These are phyloP conservation scores for Aspergillus terreus DNA, from an alignment of 2,329 filamentous ascomycete genomes.

Conservation along the genomic window DNA sequence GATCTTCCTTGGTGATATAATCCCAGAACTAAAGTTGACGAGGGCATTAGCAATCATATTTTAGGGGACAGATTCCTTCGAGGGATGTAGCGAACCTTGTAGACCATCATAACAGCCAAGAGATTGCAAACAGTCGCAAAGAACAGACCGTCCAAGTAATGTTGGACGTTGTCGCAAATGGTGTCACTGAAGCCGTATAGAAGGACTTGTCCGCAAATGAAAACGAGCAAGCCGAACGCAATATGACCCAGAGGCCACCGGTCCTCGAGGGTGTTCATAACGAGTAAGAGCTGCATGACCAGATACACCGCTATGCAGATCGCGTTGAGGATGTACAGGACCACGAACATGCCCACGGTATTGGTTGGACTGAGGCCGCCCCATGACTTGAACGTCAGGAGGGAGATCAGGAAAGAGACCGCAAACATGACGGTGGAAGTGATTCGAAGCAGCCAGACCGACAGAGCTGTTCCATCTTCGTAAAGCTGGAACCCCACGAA, in stretches of 20 bases:
- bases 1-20: slow-evolving; percentile 95
- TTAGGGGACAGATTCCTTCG: background rate
- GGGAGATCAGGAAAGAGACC: slow-evolving; percentile 79
- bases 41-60: slow-evolving; percentile 25
- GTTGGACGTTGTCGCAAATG: slow-evolving; percentile 79
- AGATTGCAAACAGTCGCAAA: slow-evolving; percentile 93
- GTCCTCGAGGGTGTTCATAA: slow-evolving; percentile 85
- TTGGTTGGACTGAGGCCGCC: slow-evolving; percentile 79
- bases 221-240: slow-evolving; percentile 83
- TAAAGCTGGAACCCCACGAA: slow-evolving; percentile 99
- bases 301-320: slow-evolving; percentile 83
- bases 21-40: slow-evolving; percentile 79
- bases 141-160: slow-evolving; percentile 93
- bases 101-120: slow-evolving; percentile 97
- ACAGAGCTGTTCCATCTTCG: slow-evolving; percentile 90
- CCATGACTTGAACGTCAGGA: slow-evolving; percentile 91
- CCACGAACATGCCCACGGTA: slow-evolving; percentile 83
- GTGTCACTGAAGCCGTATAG: slow-evolving; percentile 83
- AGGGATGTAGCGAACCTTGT: slow-evolving; percentile 65
- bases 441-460: slow-evolving; percentile 84
- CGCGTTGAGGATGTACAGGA: slow-evolving; percentile 87
- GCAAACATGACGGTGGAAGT: slow-evolving; percentile 77
- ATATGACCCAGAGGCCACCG: slow-evolving; percentile 95
- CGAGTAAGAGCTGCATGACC: slow-evolving; percentile 81
- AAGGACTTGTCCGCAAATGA: slow-evolving; percentile 86